phyloP scores from a whole-genome alignment of 257 asterid species.

The Pogostemon cablin region DNA sequence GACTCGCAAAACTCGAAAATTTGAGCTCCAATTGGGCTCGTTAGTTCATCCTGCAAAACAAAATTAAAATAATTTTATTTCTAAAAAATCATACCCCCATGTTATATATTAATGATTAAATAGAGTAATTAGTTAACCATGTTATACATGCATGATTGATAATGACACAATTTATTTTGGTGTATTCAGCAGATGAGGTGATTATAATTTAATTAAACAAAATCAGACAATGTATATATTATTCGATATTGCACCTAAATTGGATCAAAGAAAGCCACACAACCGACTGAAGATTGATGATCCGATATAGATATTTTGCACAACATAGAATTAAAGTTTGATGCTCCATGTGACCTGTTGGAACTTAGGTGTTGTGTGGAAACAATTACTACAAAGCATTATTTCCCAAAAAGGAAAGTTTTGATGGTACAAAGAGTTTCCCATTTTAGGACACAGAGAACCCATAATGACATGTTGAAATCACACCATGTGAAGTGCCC shows the following conservation, averaged over 20 bases:
- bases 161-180: background rate
- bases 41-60: constrained; percentile 65
- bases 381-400: constrained; percentile 7
- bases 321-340: constrained; percentile 24
- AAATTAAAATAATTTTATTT: too few species aligned
- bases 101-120: background rate
- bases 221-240: constrained; percentile 1
- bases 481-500: constrained; percentile 46
- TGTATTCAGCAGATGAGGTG: background rate
- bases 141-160: constrained; percentile 11
- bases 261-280: constrained; percentile 28
- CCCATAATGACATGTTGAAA: constrained; percentile 33
- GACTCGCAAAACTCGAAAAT: constrained; percentile 71
- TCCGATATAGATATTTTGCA: constrained; percentile 32
- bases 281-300: constrained; percentile 14
- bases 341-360: constrained; percentile 44
- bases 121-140: too few species aligned
- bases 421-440: constrained; percentile 22
- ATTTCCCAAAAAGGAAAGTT: constrained; percentile 32
- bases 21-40: constrained; percentile 75
- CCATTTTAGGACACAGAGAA: constrained; percentile 53
- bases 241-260: constrained; percentile 23
- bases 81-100: too few species aligned
- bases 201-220: background rate
- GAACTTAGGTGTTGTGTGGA: constrained; percentile 14